Base-by-base conservation (phyloP, 2,329 filamentous ascomycete genomes). In the Verticillium nubilum region DNA sequence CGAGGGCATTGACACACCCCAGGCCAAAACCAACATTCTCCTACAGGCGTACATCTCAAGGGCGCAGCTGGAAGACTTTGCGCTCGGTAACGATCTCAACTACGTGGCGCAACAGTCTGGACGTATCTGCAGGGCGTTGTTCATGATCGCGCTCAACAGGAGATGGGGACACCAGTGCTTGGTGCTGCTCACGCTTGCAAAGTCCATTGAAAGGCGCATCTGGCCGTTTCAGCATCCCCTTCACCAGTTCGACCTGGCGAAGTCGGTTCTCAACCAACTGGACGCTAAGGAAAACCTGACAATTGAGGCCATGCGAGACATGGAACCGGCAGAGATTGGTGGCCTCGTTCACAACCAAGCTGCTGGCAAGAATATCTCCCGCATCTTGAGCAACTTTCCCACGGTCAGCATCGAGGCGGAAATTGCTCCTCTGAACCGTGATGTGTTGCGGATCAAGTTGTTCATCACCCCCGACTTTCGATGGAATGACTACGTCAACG, bases 41-140 rank as follows among this genome's bases (percentile, higher is more conserved):
- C 80, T 99, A 3, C 95, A 99, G 72, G 89, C 93, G 0, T 96
- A 96, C 73, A 97, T 99, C 66, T 97, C 92, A 42, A 85, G 90
- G 65, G 89, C 87, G 0, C 89, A 90, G 66, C 83, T 95, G 0
- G 94, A 98, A 63, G 95, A 99, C 72, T 99, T 98, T 74, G 94
- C 95, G 0, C 78, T 99, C 12, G 85, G 89, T 1, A 98, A 96
- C 23, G 95, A 99, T 71, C 88, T 91, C 52, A 92, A 92, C 64
- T 99, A 99, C 69, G 91, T 99, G 52, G 92, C 95, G 1, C 95
- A 99, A 71, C 97, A 99, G 72, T 89, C 95, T 12, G 91, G 92
- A 1, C 88, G 95, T 73, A 99, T 99, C 60, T 97, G 93, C 69
- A 84, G 96, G 62, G 92, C 96, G 2, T 76, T 99, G 17, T 99